Evolutionary conservation across 768 basidiomycete species (phyloP).

Genomic region (Lentinula raphanica): DNA sequence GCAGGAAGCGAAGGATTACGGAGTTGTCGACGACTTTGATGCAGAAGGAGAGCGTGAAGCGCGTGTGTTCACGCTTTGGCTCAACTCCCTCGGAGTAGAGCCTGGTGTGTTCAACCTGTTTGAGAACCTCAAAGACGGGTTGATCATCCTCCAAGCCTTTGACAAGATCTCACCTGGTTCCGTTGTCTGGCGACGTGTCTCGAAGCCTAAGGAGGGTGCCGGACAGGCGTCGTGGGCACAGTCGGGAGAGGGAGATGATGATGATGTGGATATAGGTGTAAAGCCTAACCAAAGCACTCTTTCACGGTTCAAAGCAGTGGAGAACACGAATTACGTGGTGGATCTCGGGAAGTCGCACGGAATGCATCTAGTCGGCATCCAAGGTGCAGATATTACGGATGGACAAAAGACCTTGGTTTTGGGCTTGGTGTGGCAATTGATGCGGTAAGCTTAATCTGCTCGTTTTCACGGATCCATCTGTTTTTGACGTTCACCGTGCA

Average conservation of each 20-base stretch:
- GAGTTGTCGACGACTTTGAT: slow-evolving; percentile 92
- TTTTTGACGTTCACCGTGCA: slow-evolving; percentile 18
- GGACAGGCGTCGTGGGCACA: slow-evolving; percentile 33
- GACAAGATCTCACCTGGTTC: slow-evolving; percentile 92
- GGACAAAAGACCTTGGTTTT: slow-evolving; percentile 89
- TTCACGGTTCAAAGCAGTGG: slow-evolving; percentile 94
- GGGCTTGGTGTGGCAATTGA: slow-evolving; percentile 96
- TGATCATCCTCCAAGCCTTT: slow-evolving; percentile 90
- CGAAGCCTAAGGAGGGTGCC: slow-evolving; percentile 77
- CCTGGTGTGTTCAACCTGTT: slow-evolving; percentile 96
- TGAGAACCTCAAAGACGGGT: slow-evolving; percentile 90
- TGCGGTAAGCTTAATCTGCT: slow-evolving; percentile 54
- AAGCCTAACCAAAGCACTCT: slow-evolving; percentile 80
- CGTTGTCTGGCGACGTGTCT: slow-evolving; percentile 94
- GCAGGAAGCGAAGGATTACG: slow-evolving; percentile 87
- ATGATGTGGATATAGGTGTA: slow-evolving; percentile 76
- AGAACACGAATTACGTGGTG: slow-evolving; percentile 95
- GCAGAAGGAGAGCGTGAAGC: slow-evolving; percentile 99
- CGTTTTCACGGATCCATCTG: neutral
- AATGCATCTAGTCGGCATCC: slow-evolving; percentile 95
- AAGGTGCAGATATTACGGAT: slow-evolving; percentile 96
- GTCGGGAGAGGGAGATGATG: slow-evolving; percentile 47
- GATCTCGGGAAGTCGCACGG: slow-evolving; percentile 90
- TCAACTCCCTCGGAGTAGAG: slow-evolving; percentile 95
- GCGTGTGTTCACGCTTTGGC: slow-evolving; percentile 95